These are phyloP conservation scores for Trichodelitschia bisporula DNA, from an alignment of 495 filamentous ascomycete genomes.

Conservation along the genomic window DNA sequence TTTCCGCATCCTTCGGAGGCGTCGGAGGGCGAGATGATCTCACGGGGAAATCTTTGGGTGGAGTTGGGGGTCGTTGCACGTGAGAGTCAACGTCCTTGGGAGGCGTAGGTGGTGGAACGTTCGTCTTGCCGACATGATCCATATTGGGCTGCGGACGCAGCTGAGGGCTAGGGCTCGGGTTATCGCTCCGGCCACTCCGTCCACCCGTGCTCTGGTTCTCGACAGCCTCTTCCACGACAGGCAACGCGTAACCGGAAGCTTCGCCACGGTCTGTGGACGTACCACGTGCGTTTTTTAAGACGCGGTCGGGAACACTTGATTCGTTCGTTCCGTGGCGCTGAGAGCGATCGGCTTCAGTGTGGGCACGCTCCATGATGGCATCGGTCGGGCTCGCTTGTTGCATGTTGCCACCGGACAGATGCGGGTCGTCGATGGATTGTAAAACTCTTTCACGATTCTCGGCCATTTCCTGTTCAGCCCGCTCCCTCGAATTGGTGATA, in stretches of 20 bases:
- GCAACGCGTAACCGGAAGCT: constrained; percentile 39
- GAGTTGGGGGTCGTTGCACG: constrained; percentile 10
- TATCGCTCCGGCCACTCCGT: constrained; percentile 8
- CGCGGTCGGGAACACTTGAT: constrained; percentile 24
- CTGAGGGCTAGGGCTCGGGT: constrained; percentile 2
- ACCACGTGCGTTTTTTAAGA: constrained; percentile 25
- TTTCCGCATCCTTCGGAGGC: constrained; percentile 1
- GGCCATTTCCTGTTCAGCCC: constrained; percentile 36
- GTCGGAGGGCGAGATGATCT: too few species aligned
- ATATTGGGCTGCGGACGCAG: constrained; percentile 4
- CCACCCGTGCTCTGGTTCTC: constrained; percentile 53
- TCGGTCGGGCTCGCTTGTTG: constrained; percentile 24
- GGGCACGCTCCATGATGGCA: constrained; percentile 26
- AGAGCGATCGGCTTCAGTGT: constrained; percentile 20
- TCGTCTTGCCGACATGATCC: neutral
- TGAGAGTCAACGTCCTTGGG: constrained; percentile 8
- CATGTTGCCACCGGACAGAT: constrained; percentile 17
- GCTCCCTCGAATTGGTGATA: constrained; percentile 65
- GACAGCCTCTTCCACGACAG: constrained; percentile 75
- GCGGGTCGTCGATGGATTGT: constrained; percentile 7
- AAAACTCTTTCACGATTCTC: constrained; percentile 6
- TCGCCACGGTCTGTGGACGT: constrained; percentile 28
- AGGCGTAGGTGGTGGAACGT: constrained; percentile 13
- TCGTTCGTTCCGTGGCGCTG: constrained; percentile 26
- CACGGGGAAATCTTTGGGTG: constrained; percentile 10